Percentiles rank a stretch among this genome's conserved stretches.
Evolutionary conservation across 1,284 basidiomycete genomes (phyloP).

Genomic region (Erythrobasidium hasegawianum): DNA sequence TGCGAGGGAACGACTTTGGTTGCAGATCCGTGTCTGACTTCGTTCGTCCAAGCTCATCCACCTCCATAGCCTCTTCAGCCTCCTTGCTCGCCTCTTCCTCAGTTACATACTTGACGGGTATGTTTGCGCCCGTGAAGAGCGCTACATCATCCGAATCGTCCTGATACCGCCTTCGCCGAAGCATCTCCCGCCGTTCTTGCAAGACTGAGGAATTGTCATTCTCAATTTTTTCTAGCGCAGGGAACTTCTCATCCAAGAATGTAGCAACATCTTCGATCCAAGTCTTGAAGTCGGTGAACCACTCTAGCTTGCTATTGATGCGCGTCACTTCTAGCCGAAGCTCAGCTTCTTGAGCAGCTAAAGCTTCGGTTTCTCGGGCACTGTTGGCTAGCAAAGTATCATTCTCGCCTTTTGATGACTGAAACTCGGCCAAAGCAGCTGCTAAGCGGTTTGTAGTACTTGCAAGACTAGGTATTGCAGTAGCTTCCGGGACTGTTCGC

Average conservation of each 20-base stretch:
- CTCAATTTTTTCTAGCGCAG: constrained; percentile 77
- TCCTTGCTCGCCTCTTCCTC: constrained; percentile 44
- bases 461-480: constrained; percentile 60
- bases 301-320: constrained; percentile 77
- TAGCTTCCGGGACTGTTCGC: constrained; percentile 54
- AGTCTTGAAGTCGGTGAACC: constrained; percentile 77
- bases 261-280: constrained; percentile 82
- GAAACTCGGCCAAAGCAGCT: constrained; percentile 60
- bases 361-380: constrained; percentile 62
- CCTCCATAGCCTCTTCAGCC: constrained; percentile 49
- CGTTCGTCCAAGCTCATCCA: constrained; percentile 61
- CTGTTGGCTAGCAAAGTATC: constrained; percentile 45
- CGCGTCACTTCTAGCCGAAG: constrained; percentile 71
- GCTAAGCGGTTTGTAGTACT: constrained; percentile 67
- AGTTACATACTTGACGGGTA: constrained; percentile 27
- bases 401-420: constrained; percentile 45
- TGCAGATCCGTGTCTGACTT: constrained; percentile 26
- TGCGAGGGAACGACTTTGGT: constrained; percentile 41
- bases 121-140: constrained; percentile 61
- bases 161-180: constrained; percentile 60
- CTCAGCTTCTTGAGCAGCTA: constrained; percentile 72
- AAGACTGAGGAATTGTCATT: constrained; percentile 69
- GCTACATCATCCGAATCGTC: constrained; percentile 81
- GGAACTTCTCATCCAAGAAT: constrained; percentile 92
- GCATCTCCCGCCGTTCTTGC: constrained; percentile 68